These are phyloP conservation scores for Suhomyces kilbournensis DNA, from an alignment of 805 yeast genomes.

Conservation along the genomic window DNA sequence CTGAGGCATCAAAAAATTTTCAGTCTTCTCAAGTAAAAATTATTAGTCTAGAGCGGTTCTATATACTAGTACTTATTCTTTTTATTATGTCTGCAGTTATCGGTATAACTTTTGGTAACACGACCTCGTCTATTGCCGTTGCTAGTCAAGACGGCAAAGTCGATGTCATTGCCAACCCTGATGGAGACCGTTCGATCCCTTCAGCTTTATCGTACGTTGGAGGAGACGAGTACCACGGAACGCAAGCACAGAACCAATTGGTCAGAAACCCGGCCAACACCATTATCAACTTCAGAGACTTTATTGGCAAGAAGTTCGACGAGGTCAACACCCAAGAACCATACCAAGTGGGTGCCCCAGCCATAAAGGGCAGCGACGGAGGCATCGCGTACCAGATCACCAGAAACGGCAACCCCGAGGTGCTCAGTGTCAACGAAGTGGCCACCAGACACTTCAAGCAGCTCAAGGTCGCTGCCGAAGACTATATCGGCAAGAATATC, in stretches of 20 bases:
- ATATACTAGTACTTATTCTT: too few relatives aligned
- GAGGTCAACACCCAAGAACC: constrained; percentile 64
- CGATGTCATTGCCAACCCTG: constrained; percentile 98
- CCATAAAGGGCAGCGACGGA: constrained; percentile 57
- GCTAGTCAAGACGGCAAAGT: constrained; percentile 83
- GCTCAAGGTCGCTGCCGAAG: constrained; percentile 85
- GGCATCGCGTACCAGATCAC: constrained; percentile 62
- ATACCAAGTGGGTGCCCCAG: constrained; percentile 56
- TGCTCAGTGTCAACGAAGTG: constrained; percentile 70
- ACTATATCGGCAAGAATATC: constrained; percentile 77
- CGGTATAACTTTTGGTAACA: constrained; percentile 96
- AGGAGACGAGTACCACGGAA: constrained; percentile 94
- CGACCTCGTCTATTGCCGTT: constrained; percentile 90
- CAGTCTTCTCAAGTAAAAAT: neutral
- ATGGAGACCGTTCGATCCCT: constrained; percentile 97
- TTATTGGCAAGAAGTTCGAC: constrained; percentile 70
- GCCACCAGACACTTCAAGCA: constrained; percentile 80
- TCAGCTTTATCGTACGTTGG: constrained; percentile 90
- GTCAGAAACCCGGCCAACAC: constrained; percentile 88
- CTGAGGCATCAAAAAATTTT: constrained; percentile 2
- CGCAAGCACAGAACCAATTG: constrained; percentile 90
- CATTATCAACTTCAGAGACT: constrained; percentile 89
- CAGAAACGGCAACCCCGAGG: constrained; percentile 49
- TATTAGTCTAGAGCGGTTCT: too few relatives aligned
- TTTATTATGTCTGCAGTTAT: constrained; percentile 51